A percentile compares a stretch with the other conserved stretches of the same genome.
phyloP scores from a whole-genome alignment of 2,329 filamentous ascomycete species.

The Apiospora kogelbergensis region DNA sequence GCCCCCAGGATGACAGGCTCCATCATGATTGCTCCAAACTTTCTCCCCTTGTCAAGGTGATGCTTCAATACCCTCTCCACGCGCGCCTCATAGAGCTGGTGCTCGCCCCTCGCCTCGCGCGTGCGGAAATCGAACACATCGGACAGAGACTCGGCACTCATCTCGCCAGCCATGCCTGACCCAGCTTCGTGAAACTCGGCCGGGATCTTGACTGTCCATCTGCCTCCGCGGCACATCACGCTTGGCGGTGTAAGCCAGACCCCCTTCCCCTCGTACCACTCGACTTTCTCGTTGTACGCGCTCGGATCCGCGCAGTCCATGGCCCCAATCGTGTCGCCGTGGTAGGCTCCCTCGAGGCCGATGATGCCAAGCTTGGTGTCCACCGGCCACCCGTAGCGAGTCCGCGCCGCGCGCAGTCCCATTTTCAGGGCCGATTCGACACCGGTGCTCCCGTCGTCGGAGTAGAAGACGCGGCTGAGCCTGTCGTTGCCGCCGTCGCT shows the following conservation, averaged over 20 bases:
- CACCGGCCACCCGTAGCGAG: conserved; percentile 65
- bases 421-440: conserved; percentile 86
- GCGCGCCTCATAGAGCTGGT: conserved; percentile 56
- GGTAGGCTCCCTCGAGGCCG: conserved; percentile 78
- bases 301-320: conserved; percentile 84
- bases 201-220: conserved; percentile 64
- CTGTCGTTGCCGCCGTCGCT: conserved; percentile 54
- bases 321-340: conserved; percentile 84
- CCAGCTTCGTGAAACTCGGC: conserved; percentile 5
- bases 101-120: conserved; percentile 45
- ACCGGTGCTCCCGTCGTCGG: conserved; percentile 81
- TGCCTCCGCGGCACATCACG: conserved; percentile 62
- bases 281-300: conserved; percentile 77
- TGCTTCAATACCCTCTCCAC: conserved; percentile 55
- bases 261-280: conserved; percentile 80
- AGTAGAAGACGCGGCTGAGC: conserved; percentile 73
- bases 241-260: conserved; percentile 80
- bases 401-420: conserved; percentile 68
- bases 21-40: conserved; percentile 76
- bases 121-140: conserved; percentile 60
- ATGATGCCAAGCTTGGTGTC: conserved; percentile 63
- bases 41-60: conserved; percentile 56
- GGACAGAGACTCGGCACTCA: conserved; percentile 40
- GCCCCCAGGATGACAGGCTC: conserved; percentile 81
- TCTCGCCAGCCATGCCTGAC: neutral